phyloP scores from a whole-genome alignment of 2,329 filamentous ascomycete species.

The Fonsecaea erecta region DNA sequence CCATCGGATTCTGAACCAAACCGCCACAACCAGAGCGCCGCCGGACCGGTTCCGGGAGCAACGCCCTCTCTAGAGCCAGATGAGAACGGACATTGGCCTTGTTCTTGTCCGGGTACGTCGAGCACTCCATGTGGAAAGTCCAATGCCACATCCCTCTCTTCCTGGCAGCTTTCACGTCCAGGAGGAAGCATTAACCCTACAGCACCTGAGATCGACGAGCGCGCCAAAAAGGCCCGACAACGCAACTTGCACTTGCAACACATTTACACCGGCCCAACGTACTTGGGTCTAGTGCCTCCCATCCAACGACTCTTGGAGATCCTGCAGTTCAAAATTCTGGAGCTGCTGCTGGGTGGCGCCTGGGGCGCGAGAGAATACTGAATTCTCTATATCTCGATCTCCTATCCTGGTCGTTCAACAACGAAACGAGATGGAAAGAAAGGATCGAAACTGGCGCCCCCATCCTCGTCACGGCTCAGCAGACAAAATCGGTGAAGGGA shows the following conservation, averaged over 20 bases:
- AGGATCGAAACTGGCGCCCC: too few species aligned
- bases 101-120: background rate
- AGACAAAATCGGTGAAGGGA: too few species aligned
- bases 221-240: background rate
- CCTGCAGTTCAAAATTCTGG: background rate
- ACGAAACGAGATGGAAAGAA: too few species aligned
- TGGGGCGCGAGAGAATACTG: background rate
- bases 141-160: background rate
- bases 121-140: background rate
- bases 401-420: too few species aligned
- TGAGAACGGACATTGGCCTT: background rate
- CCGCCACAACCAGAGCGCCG: background rate
- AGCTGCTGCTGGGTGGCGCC: background rate
- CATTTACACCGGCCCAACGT: background rate
- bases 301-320: constrained; percentile 1
- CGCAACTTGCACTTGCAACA: background rate
- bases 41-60: background rate
- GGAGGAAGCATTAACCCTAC: background rate
- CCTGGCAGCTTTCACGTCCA: background rate
- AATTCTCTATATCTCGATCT: too few species aligned
- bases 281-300: constrained; percentile 14
- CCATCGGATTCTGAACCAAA: background rate
- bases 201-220: background rate
- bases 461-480: too few species aligned
- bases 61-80: background rate